Evolutionary conservation across 345 rosid genomes (phyloP), one percentile per base, ranked within the genome.

Genomic region (Anacardium occidentale): DNA sequence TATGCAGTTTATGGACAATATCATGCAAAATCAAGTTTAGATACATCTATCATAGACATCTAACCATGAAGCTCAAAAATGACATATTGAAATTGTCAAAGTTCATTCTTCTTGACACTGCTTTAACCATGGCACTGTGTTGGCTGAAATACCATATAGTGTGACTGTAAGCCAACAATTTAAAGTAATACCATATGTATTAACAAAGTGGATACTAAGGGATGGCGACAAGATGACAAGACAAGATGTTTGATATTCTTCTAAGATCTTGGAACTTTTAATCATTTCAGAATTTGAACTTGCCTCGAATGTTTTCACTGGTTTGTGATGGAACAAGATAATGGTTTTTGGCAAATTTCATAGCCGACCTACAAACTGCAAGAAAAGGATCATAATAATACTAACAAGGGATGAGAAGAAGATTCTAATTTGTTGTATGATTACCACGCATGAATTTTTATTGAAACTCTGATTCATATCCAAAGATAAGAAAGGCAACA

Each of bases 1-100:
- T 91, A 91, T 81, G 98, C 94, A 71, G 74, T 83, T 45, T 95
- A 95, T 44, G 98, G 98, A 47, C 98, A 91, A 78, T 87, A 83
- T 81, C 85, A 95, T 68, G 97, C 96, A 20, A 78, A 85, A 68
- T 84, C 91, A 17, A 62, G 56, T 76, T 81, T 87, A 21, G 91
- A 80, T 47, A 72, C 81, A n/a, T 85, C 69, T 90, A 90, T 75
- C 84, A 80, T 37, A 86, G 89, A 91, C 84, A 37, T 83, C 90
- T 17, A 72, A 44, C 14, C 90, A 64, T 78, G 85, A 82, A 60
- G 61, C 62, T 66, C 57, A 13, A 40, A 80, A 66, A 29, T 17
- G 29, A 1, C 29, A 12, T 48, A 20, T 20, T 37, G 34, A 29
- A 6, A n/a, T 10, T 10, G 44, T 48, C 71, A 26, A 37, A 15